phyloP scores from a whole-genome alignment of 1,139 yeast genomes.

The Oligophagozyma castellii region DNA sequence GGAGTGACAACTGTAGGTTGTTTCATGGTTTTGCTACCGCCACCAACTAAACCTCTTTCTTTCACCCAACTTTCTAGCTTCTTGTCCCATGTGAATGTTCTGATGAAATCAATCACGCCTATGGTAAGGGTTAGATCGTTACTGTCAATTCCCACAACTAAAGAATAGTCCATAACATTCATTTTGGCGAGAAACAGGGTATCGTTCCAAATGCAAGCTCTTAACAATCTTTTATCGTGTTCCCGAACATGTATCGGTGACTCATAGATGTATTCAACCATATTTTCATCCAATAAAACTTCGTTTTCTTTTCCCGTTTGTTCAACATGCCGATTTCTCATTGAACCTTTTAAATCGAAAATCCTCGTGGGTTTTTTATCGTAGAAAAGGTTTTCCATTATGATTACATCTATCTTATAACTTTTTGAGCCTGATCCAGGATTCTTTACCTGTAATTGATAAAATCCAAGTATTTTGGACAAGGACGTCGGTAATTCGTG shows the following conservation, averaged over 20 bases:
- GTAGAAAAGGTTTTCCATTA: constrained; percentile 92
- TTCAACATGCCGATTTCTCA: constrained; percentile 93
- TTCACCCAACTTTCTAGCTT: constrained; percentile 98
- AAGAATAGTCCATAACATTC: constrained; percentile 98
- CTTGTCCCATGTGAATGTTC: constrained; percentile 98
- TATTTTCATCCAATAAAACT: constrained; percentile 87
- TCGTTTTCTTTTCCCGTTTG: constrained; percentile 95
- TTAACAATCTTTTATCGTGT: constrained; percentile 69
- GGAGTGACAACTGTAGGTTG: constrained; percentile 98
- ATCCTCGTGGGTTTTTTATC: constrained; percentile 72
- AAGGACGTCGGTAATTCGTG: constrained; percentile 89
- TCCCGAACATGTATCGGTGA: constrained; percentile 91
- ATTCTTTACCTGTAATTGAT: constrained; percentile 79
- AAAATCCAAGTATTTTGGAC: constrained; percentile 91
- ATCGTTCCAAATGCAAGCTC: constrained; percentile 91
- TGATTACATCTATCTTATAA: constrained; percentile 78
- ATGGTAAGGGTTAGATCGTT: constrained; percentile 59
- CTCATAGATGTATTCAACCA: constrained; percentile 96
- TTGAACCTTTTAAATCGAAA: constrained; percentile 92
- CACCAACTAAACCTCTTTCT: constrained; percentile 79
- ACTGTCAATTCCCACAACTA: constrained; percentile 81
- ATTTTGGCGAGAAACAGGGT: constrained; percentile 86
- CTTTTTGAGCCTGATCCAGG: constrained; percentile 54
- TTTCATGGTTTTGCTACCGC: constrained; percentile 74
- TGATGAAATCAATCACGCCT: constrained; percentile 89